A percentile compares a stretch with the other conserved stretches of the same genome.
Evolutionary conservation across 2,329 filamentous ascomycete species (phyloP).

Genomic region (Cytospora piceae): DNA sequence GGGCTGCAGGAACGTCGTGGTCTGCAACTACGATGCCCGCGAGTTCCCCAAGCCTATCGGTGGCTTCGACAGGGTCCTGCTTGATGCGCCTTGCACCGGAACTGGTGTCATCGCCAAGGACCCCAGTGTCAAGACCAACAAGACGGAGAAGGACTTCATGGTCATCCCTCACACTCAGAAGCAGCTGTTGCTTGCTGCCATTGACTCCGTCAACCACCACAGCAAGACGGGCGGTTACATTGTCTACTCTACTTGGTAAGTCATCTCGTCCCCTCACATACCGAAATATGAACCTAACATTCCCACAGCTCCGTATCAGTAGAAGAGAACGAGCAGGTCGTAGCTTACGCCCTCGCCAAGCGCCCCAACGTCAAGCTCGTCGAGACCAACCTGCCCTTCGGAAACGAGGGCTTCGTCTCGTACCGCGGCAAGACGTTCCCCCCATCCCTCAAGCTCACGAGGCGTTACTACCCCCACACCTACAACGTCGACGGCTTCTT

Average conservation of each 20-base stretch:
- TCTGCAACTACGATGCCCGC: constrained; percentile 92
- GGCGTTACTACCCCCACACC: constrained; percentile 86
- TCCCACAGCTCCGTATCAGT: constrained; percentile 27
- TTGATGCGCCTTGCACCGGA: constrained; percentile 94
- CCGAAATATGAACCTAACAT: constrained; percentile 34
- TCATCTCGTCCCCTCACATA: constrained; percentile 50
- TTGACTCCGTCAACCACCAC: constrained; percentile 90
- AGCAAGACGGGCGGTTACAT: constrained; percentile 94
- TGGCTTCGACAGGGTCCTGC: constrained; percentile 90
- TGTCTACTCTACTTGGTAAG: constrained; percentile 95
- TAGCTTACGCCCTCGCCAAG: constrained; percentile 89
- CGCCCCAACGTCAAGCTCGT: constrained; percentile 94
- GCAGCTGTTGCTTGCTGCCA: constrained; percentile 87
- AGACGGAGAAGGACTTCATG: constrained; percentile 93
- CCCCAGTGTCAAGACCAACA: constrained; percentile 96
- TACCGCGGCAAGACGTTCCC: constrained; percentile 94
- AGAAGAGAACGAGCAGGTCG: constrained; percentile 76
- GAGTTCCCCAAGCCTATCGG: constrained; percentile 95
- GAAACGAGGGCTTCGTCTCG: constrained; percentile 87
- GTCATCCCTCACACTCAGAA: constrained; percentile 93
- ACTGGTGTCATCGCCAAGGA: constrained; percentile 98
- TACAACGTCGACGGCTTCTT: constrained; percentile 99
- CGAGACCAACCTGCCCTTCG: constrained; percentile 86
- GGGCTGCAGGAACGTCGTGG: constrained; percentile 89
- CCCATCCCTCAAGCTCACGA: constrained; percentile 77